These are phyloP conservation scores for Omphalotus guepiniiformis DNA, from an alignment of 768 basidiomycete species.

Conservation along the genomic window DNA sequence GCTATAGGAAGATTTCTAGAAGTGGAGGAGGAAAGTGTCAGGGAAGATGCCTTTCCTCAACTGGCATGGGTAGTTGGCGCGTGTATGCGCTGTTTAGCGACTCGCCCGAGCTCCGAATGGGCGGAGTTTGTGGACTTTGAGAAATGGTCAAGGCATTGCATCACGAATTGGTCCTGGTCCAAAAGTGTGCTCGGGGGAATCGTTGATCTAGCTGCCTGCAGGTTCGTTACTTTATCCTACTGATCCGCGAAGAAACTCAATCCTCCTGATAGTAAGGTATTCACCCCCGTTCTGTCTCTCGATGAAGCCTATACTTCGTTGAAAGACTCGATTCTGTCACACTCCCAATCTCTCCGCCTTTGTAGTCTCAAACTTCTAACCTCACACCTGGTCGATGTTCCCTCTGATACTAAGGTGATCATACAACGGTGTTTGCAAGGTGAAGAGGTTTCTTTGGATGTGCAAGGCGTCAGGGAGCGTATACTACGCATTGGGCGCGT, in stretches of 20 bases:
- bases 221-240: conserved; percentile 29
- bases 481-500: conserved; percentile 74
- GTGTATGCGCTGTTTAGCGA: conserved; percentile 53
- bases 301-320: conserved; percentile 51
- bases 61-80: conserved; percentile 54
- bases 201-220: conserved; percentile 40
- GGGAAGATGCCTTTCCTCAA: conserved; percentile 33
- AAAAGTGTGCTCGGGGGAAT: conserved; percentile 52
- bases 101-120: conserved; percentile 43
- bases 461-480: conserved; percentile 81
- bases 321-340: conserved; percentile 58
- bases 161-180: conserved; percentile 56
- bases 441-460: conserved; percentile 76
- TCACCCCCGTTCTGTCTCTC: conserved; percentile 30
- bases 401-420: conserved; percentile 45
- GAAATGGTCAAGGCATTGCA: conserved; percentile 42
- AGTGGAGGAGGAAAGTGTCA: conserved; percentile 17
- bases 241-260: not conserved
- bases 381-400: conserved; percentile 42
- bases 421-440: conserved; percentile 68
- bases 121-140: conserved; percentile 38
- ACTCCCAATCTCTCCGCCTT: conserved; percentile 63
- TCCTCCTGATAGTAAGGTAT: conserved; percentile 18
- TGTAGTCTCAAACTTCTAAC: conserved; percentile 60
- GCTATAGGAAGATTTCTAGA: conserved; percentile 42